Percentiles rank a stretch among this genome's conserved stretches.
Evolutionary conservation across 208 protist species (phyloP).

Genomic region (Leishmania tarentolae): DNA sequence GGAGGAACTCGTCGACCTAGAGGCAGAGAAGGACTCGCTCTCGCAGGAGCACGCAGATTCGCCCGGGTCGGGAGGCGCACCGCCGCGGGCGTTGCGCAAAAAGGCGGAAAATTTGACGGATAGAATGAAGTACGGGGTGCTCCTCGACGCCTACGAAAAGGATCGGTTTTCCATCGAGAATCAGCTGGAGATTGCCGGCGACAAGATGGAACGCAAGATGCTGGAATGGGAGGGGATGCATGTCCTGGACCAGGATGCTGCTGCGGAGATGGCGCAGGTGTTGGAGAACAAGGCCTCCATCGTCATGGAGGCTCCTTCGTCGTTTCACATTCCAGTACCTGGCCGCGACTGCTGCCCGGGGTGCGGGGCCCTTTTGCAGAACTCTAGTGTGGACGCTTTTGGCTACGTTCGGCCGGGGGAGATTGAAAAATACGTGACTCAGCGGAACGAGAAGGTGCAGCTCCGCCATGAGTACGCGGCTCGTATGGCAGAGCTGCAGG

Average conservation of each 20-base stretch:
- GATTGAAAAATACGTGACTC: conserved; percentile 75
- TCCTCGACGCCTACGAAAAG: conserved; percentile 88
- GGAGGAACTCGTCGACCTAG: conserved; percentile 79
- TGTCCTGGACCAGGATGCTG: conserved; percentile 77
- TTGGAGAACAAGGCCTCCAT: conserved; percentile 76
- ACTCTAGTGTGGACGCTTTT: conserved; percentile 64
- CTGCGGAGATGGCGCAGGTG: conserved; percentile 57
- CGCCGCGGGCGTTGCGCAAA: conserved; percentile 42
- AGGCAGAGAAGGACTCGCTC: conserved; percentile 27
- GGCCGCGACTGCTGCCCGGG: conserved; percentile 85
- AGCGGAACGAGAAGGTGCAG: conserved; percentile 51
- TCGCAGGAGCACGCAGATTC: not conserved
- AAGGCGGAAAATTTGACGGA: conserved; percentile 66
- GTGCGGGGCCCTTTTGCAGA: conserved; percentile 88
- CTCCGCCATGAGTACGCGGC: conserved; percentile 76
- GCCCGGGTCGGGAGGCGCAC: not conserved
- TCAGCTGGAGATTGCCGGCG: conserved; percentile 71
- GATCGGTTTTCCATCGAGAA: conserved; percentile 88
- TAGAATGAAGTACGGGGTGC: conserved; percentile 89
- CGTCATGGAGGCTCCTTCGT: conserved; percentile 75
- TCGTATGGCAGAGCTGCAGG: conserved; percentile 90
- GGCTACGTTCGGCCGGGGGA: conserved; percentile 80
- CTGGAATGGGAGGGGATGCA: conserved; percentile 89
- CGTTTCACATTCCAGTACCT: conserved; percentile 75
- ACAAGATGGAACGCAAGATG: conserved; percentile 85